Evolutionary conservation across 441 rosid genomes (phyloP).

Genomic region (Biscutella laevigata): DNA sequence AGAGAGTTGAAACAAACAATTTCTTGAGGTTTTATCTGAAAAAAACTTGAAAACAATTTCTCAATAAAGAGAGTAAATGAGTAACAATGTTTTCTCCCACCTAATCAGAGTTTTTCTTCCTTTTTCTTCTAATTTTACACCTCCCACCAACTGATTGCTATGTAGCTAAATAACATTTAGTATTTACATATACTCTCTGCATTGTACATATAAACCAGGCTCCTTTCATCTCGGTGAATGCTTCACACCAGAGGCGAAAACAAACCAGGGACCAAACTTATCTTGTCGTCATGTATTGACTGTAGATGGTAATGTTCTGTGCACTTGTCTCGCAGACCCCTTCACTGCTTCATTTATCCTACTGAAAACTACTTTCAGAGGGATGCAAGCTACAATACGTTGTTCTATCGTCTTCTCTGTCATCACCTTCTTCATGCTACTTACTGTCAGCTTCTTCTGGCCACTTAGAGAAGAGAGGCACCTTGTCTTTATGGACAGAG

Average conservation of each 20-base stretch:
- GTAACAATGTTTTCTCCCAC: conserved; percentile 8
- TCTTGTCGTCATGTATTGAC: conserved; percentile 17
- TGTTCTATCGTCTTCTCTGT: conserved; percentile 50
- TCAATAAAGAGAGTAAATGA: conserved; percentile 2
- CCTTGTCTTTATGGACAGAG: conserved; percentile 62
- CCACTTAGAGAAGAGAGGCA: conserved; percentile 68
- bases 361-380: conserved; percentile 79
- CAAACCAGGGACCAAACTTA: conserved; percentile 20
- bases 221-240: conserved; percentile 8
- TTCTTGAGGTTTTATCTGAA: not conserved
- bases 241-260: conserved; percentile 4
- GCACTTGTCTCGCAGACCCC: conserved; percentile 50
- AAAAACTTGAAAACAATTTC: not conserved
- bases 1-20: conserved; percentile 6
- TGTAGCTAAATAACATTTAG: too few relatives aligned
- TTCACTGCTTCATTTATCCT: conserved; percentile 85
- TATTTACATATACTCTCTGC: conserved; percentile 14
- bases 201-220: conserved; percentile 6
- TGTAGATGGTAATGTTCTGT: conserved; percentile 34
- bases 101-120: conserved; percentile 1
- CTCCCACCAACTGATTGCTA: conserved; percentile 17
- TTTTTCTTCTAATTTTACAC: conserved; percentile 1
- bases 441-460: conserved; percentile 36
- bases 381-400: conserved; percentile 64
- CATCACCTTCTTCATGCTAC: conserved; percentile 27